Conservation (phyloP, 2,329 filamentous ascomycete genomes). For the Colletotrichum australisinense region DNA sequence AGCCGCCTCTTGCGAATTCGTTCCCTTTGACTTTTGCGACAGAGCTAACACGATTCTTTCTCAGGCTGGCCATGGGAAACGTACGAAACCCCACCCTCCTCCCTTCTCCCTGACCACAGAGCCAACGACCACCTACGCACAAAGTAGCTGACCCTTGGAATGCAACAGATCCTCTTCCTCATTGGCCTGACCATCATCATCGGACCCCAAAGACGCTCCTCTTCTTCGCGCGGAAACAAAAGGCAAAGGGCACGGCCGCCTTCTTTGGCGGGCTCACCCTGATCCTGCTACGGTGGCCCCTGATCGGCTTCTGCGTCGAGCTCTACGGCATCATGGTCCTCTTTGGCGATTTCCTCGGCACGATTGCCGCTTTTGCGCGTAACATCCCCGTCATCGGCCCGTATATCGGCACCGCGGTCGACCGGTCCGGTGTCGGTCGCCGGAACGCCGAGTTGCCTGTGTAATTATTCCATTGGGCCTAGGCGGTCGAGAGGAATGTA, state of each 20-base stretch:
- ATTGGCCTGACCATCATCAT: conserved; percentile 97
- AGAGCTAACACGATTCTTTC: conserved; percentile 32
- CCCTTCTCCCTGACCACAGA: conserved; percentile 17
- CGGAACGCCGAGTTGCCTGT: conserved; percentile 84
- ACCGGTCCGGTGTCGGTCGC: conserved; percentile 75
- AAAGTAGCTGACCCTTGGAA: conserved; percentile 3
- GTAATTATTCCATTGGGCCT: conserved; percentile 53
- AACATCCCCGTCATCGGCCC: conserved; percentile 88
- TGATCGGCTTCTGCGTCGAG: conserved; percentile 91
- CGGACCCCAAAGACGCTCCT: conserved; percentile 85
- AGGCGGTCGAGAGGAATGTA: neutral
- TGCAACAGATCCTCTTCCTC: conserved; percentile 88
- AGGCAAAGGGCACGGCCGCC: conserved; percentile 89
- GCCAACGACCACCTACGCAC: no score
- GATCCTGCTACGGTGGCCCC: conserved; percentile 90
- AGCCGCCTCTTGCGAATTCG: conserved; percentile 45
- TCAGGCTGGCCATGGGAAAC: conserved; percentile 96
- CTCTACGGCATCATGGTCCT: conserved; percentile 92
- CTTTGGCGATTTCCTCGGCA: conserved; percentile 96
- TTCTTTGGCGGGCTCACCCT: conserved; percentile 87
- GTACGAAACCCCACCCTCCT: conserved; percentile 60
- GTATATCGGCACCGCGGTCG: conserved; percentile 81
- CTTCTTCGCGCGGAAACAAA: conserved; percentile 96
- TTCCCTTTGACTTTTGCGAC: neutral
- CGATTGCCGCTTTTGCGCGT: conserved; percentile 87